These are phyloP conservation scores for Hypoxylon sp. DNA, from an alignment of 2,329 filamentous ascomycete genomes.

Conservation along the genomic window DNA sequence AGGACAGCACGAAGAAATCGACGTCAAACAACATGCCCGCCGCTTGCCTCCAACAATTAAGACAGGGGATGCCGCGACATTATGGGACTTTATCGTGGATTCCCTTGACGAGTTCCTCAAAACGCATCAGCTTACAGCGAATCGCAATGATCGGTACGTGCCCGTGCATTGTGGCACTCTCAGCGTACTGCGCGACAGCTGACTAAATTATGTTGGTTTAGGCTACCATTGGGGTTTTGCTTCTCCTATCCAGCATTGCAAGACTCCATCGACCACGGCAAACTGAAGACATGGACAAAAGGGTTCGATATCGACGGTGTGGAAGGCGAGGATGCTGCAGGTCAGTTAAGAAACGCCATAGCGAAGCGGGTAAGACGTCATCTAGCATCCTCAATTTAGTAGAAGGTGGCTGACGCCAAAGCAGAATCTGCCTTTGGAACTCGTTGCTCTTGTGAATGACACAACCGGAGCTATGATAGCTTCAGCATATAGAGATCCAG, in stretches of 20 bases:
- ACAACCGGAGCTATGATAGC: constrained; percentile 97
- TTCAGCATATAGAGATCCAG: constrained; percentile 92
- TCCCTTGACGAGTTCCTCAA: constrained; percentile 91
- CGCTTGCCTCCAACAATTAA: constrained; percentile 93
- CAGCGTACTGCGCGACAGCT: neutral
- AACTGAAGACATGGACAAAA: constrained; percentile 92
- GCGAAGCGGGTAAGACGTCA: constrained; percentile 70
- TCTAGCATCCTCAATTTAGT: neutral
- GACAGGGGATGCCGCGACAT: constrained; percentile 82
- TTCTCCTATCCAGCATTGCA: constrained; percentile 98
- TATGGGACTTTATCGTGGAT: constrained; percentile 95
- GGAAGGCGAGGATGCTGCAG: constrained; percentile 90
- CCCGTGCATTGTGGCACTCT: constrained; percentile 53
- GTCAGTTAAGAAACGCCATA: constrained; percentile 85
- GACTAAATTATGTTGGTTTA: constrained; percentile 69
- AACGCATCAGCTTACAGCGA: constrained; percentile 71
- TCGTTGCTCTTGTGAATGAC: constrained; percentile 95
- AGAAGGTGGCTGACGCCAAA: constrained; percentile 29
- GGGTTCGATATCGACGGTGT: constrained; percentile 89
- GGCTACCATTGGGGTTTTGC: constrained; percentile 88
- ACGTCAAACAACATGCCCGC: constrained; percentile 96
- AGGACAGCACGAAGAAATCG: constrained; percentile 87
- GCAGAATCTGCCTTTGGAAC: constrained; percentile 88
- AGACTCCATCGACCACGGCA: constrained; percentile 90
- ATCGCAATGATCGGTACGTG: constrained; percentile 18